Evolutionary conservation across 2,329 filamentous ascomycete genomes (phyloP), one percentile per base, ranked within the genome.

Genomic region (Aspergillus eucalypticola): DNA sequence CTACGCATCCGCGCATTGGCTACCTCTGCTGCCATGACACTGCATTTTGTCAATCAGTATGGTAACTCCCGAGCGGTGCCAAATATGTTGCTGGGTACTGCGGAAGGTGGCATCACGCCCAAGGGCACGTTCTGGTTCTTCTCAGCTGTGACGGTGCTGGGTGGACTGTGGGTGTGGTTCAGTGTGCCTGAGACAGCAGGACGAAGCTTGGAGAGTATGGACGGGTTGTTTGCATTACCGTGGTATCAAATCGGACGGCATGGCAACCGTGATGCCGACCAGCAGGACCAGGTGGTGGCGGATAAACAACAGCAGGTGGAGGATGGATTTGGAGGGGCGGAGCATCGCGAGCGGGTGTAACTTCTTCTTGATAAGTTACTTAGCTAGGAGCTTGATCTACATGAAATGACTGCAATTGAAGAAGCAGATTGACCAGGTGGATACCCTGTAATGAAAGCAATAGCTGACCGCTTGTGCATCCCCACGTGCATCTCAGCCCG

Each of bases 51-150:
- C 61, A 91, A 91, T 74, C 89, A 92, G 75, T 92, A 91, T 71
- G 90, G 89, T 25, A 92, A 90, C 78, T 83, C 86, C 1, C 87
- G 90, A 38, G 89, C 90, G 0, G 87, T 92, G 0, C 90, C 90
- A 1, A 85, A 86, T 65, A 91, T 92, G 89, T 84, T 93, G 48
- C 80, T 92, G 1, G 58, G 65, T 2, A 60, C 63, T 13, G 51
- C 60, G 0, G 48, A 69, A 4, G 75, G 75, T 8, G 75, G 76
- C 27, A 80, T 85, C 71, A 80, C 78, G 0, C 79, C 78, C 25
- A 85, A 83, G 60, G 90, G 90, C 0, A 92, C 90, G 0, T 93
- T 93, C 79, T 88, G 89, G 84, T 90, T 88, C 77, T 93, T 92
- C 74, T 82, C 84, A 0, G 85, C 82, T 2, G 82, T 92, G 8